Conservation (phyloP, 805 yeast genomes). For the Dipodascopsis tothii region DNA sequence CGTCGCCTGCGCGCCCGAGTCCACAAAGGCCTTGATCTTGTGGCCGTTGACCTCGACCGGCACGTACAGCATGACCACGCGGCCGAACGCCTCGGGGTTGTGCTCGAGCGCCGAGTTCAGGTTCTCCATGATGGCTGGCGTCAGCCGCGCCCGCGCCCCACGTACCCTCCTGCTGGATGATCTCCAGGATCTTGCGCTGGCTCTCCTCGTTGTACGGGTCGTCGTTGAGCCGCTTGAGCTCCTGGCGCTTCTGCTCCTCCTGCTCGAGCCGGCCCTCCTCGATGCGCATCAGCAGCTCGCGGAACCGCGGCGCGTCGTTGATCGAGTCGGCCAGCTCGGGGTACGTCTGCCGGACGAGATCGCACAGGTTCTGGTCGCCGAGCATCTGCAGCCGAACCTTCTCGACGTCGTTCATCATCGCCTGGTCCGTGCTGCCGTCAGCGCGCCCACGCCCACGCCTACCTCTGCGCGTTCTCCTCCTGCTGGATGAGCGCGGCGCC, state of each 20-base stretch:
- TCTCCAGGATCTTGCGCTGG: constrained; percentile 56
- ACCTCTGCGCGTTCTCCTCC: not conserved
- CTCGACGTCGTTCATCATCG: constrained; percentile 26
- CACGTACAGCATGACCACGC: constrained; percentile 77
- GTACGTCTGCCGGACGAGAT: constrained; percentile 32
- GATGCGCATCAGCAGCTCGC: constrained; percentile 30
- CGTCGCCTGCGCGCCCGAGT: constrained; percentile 91
- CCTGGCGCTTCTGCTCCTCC: constrained; percentile 35
- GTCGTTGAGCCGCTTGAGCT: constrained; percentile 46
- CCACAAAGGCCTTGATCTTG: constrained; percentile 86
- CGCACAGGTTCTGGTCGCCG: constrained; percentile 30
- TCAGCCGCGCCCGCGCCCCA: not conserved
- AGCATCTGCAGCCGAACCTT: constrained; percentile 32
- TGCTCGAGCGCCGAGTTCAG: constrained; percentile 72
- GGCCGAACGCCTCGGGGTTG: constrained; percentile 81
- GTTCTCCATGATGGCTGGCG: constrained; percentile 63
- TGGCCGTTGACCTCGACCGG: constrained; percentile 69
- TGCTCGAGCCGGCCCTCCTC: constrained; percentile 26
- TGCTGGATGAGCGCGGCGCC: not conserved
- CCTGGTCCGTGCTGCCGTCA: not conserved
- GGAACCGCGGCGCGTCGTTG: constrained; percentile 45
- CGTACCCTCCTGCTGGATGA: constrained; percentile 44
- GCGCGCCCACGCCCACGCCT: not conserved
- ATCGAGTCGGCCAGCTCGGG: constrained; percentile 46
- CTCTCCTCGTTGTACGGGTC: constrained; percentile 67